Evolutionary conservation across 106 monocot genomes (phyloP), one percentile per base, ranked within the genome.

Genomic region (Phalaenopsis aphrodite): DNA sequence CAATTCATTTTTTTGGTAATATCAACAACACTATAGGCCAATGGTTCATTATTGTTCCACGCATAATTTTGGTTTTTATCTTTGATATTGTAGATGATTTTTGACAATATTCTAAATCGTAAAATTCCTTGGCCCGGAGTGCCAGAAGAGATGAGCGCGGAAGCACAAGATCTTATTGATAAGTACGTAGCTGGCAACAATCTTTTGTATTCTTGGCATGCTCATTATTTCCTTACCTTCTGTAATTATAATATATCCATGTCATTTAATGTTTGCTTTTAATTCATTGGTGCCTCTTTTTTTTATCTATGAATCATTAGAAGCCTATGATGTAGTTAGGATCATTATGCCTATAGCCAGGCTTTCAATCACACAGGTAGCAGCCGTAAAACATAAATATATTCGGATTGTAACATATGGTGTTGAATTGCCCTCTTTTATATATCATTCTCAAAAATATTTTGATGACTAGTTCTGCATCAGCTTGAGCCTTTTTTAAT

Each of bases 71-170:
- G 57, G 36, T 68, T 69, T 69, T 69, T 23, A 14, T 79, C 64
- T 77, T 48, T 79, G 0, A 75, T 21, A 66, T 56, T 90, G 85
- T 83, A 99, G 99, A 95, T 83, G 69, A 99, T 99, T 75, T 99
- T 99, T 87, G 99, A 95, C 78, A 99, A 99, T 78, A 99, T 99
- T 83, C 81, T 99, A 75, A 99, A 99, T 84, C 81, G 95, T 52
- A 99, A 99, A 84, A 91, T 99, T 80, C 99, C 93, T 75, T 99
- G 99, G 99, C 99, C 95, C 16, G 79, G 41, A 65, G 89, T 93
- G 76, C 93, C 95, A 82, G 91, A 91, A 80, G 99, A 99, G 80
- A 99, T 99, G 91, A 95, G 99, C 67, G 87, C 79, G 77, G 99
- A 93, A 83, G 95, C 95, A 18, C 79, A 82, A 37, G 89, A 99